Conservation (phyloP, 768 basidiomycete species). For the Filobasidium wieringae region DNA sequence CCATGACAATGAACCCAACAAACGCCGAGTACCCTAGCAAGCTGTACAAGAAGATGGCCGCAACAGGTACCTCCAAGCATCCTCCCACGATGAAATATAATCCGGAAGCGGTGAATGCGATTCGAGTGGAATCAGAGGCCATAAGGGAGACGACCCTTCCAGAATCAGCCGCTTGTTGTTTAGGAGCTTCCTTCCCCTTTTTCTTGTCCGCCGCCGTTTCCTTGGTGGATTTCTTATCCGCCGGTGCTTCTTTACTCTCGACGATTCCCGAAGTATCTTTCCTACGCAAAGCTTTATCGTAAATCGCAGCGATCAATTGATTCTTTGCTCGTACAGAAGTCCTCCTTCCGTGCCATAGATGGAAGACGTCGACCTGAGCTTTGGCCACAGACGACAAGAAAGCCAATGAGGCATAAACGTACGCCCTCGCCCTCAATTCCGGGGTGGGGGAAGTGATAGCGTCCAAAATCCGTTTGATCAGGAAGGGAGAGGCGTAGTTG, state of each 20-base stretch:
- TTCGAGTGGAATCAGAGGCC: conserved; percentile 12
- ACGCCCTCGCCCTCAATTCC: conserved; percentile 52
- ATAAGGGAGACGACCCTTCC: conserved; percentile 17
- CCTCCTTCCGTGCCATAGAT: conserved; percentile 58
- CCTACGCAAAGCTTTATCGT: conserved; percentile 72
- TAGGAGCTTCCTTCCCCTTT: conserved; percentile 41
- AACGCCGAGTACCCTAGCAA: conserved; percentile 58
- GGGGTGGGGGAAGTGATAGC: conserved; percentile 41
- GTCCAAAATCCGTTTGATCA: conserved; percentile 53
- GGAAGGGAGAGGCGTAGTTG: conserved; percentile 72
- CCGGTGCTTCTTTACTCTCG: conserved; percentile 40
- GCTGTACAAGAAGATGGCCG: conserved; percentile 33
- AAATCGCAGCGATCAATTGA: conserved; percentile 64
- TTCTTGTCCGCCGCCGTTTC: conserved; percentile 26
- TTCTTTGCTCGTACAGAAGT: conserved; percentile 56
- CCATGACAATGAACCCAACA: conserved; percentile 57
- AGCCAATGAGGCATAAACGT: conserved; percentile 65
- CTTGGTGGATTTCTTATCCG: conserved; percentile 10
- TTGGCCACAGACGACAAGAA: conserved; percentile 54
- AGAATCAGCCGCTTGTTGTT: conserved; percentile 81
- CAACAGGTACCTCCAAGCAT: conserved; percentile 37
- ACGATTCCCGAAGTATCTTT: conserved; percentile 72
- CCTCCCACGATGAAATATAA: conserved; percentile 15
- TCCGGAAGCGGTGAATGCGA: conserved; percentile 23
- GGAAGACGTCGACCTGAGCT: conserved; percentile 37